Conservation (phyloP, 345 rosid genomes). For the Dovyalis caffra region DNA sequence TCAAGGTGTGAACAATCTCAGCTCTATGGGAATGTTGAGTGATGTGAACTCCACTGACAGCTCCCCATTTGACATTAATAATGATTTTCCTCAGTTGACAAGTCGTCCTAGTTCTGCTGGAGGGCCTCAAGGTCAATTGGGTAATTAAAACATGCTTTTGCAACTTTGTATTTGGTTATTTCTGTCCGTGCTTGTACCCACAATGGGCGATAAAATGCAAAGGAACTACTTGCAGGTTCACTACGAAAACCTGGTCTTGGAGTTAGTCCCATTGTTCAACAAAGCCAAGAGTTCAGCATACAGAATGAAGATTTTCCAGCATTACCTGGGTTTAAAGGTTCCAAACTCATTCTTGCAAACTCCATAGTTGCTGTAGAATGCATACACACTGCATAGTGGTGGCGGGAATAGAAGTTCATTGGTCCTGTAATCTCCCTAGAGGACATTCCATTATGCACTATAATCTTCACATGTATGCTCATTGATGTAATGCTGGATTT, state of each 20-base stretch:
- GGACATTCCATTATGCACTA: no score
- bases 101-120: constrained; percentile 98
- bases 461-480: background rate
- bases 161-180: constrained; percentile 5
- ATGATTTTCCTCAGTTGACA: constrained; percentile 87
- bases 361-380: background rate
- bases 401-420: background rate
- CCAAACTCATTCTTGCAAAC: constrained; percentile 17
- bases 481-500: background rate
- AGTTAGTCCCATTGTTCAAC: constrained; percentile 83
- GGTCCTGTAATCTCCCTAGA: background rate
- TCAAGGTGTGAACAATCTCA: constrained; percentile 80
- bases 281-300: constrained; percentile 98
- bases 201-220: constrained; percentile 15
- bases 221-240: constrained; percentile 55
- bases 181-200: background rate
- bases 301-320: constrained; percentile 99
- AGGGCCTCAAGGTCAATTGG: constrained; percentile 96
- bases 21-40: constrained; percentile 84
- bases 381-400: background rate
- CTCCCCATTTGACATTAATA: constrained; percentile 90
- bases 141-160: constrained; percentile 33
- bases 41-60: constrained; percentile 74
- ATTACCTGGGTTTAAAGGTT: constrained; percentile 97
- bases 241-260: constrained; percentile 86